Conservation (phyloP, 129 eudicot genomes). For the Pittosporum tobira region DNA sequence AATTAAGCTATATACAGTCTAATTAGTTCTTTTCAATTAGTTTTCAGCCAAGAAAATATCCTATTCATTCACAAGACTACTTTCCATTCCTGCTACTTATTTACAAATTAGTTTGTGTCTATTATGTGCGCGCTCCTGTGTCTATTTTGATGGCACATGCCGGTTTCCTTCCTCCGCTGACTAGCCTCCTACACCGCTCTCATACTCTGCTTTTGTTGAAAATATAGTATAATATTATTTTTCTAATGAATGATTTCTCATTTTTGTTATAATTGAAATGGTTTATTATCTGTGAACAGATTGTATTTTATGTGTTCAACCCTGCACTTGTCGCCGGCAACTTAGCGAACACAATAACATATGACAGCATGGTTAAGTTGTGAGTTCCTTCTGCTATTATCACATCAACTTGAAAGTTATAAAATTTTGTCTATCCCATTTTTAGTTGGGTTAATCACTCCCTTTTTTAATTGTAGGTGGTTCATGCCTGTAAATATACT, state of each 20-base stretch:
- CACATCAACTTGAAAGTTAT: neutral
- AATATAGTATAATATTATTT: neutral
- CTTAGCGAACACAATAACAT: constrained; percentile 67
- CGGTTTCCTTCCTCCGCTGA: neutral
- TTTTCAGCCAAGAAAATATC: too few species aligned
- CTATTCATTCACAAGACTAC: too few species aligned
- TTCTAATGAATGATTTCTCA: neutral
- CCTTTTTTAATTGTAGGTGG: constrained; percentile 42
- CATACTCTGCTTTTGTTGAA: too few species aligned
- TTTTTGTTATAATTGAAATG: constrained; percentile 3
- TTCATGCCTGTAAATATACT: constrained; percentile 90
- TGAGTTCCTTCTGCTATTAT: constrained; percentile 24
- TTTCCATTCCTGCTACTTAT: too few species aligned
- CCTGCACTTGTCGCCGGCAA: constrained; percentile 76
- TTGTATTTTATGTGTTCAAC: constrained; percentile 69
- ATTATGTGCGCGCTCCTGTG: too few species aligned
- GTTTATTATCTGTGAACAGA: constrained; percentile 33
- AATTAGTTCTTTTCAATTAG: too few species aligned
- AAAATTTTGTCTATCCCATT: neutral
- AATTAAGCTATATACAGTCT: too few species aligned
- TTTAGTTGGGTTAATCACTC: neutral
- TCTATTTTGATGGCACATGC: too few species aligned
- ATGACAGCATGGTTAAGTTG: constrained; percentile 49
- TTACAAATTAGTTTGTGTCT: too few species aligned
- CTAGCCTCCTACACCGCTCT: too few species aligned